phyloP scores from a whole-genome alignment of 2,329 filamentous ascomycete genomes.

The Trichophyton mentagrophytes region DNA sequence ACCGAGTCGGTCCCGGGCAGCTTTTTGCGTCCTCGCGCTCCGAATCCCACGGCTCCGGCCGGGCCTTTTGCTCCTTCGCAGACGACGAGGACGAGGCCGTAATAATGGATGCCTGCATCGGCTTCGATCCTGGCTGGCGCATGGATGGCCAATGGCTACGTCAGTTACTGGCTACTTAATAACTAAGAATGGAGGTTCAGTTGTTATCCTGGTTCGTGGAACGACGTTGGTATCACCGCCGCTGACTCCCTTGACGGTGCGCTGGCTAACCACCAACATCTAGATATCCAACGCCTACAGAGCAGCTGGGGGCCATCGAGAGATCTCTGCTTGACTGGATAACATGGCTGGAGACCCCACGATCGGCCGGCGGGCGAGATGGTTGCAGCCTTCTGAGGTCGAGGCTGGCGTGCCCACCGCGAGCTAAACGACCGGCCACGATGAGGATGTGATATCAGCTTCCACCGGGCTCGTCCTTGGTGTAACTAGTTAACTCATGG shows the following conservation, averaged over 20 bases:
- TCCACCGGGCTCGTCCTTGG: not conserved
- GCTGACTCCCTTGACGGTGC: too few relatives aligned
- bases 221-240: too few relatives aligned
- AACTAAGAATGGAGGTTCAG: too few relatives aligned
- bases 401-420: not conserved
- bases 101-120: not conserved
- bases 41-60: not conserved
- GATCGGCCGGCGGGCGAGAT: too few relatives aligned
- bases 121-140: not conserved
- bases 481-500: not conserved
- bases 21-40: not conserved
- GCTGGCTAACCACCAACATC: too few relatives aligned
- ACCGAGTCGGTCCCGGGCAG: not conserved
- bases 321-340: too few relatives aligned
- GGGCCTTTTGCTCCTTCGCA: not conserved
- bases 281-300: too few relatives aligned
- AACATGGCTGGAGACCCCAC: too few relatives aligned
- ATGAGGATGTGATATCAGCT: not conserved
- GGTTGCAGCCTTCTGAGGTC: not conserved
- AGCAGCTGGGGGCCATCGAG: too few relatives aligned
- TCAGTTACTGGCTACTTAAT: too few relatives aligned
- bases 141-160: too few relatives aligned
- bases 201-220: too few relatives aligned
- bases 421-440: not conserved
- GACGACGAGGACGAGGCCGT: not conserved